A percentile compares a stretch with the other conserved stretches of the same genome.
phyloP scores from a whole-genome alignment of 768 basidiomycete genomes.

The Tephrocybe sp. region DNA sequence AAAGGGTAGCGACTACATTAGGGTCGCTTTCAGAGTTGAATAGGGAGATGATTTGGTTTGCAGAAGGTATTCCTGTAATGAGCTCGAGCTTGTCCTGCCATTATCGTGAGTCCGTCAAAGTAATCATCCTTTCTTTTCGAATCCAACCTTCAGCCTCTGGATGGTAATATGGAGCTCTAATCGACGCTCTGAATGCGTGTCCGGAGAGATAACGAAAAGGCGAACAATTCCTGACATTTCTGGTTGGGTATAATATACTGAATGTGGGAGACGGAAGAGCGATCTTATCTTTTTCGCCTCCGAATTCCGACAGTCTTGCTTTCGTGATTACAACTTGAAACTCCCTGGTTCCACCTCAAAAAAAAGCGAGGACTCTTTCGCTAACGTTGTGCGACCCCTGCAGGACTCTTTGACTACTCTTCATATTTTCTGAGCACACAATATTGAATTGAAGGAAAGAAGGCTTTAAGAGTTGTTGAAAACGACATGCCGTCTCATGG shows the following conservation, averaged over 20 bases:
- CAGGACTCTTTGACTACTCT: no score
- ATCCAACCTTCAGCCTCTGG: constrained; percentile 74
- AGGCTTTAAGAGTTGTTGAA: no score
- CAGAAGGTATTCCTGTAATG: constrained; percentile 85
- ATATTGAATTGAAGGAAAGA: no score
- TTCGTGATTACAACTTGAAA: no score
- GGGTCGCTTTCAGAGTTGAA: constrained; percentile 56
- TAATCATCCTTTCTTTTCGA: background rate
- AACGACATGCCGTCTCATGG: no score
- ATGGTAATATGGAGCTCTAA: constrained; percentile 77
- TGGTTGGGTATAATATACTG: background rate
- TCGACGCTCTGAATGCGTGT: constrained; percentile 88
- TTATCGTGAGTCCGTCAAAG: background rate
- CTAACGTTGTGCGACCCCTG: no score
- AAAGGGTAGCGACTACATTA: constrained; percentile 50
- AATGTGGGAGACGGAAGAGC: background rate
- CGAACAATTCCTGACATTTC: constrained; percentile 21
- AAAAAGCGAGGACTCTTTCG: no score
- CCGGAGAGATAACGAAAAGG: constrained; percentile 80
- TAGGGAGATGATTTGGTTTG: constrained; percentile 69
- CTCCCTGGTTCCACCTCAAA: no score
- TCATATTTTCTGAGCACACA: no score
- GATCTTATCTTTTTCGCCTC: constrained; percentile 6
- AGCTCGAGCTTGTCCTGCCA: constrained; percentile 86
- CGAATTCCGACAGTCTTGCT: no score